These are phyloP conservation scores for Phytopythium litorale DNA, from an alignment of 352 stramenopile species.

Conservation along the genomic window DNA sequence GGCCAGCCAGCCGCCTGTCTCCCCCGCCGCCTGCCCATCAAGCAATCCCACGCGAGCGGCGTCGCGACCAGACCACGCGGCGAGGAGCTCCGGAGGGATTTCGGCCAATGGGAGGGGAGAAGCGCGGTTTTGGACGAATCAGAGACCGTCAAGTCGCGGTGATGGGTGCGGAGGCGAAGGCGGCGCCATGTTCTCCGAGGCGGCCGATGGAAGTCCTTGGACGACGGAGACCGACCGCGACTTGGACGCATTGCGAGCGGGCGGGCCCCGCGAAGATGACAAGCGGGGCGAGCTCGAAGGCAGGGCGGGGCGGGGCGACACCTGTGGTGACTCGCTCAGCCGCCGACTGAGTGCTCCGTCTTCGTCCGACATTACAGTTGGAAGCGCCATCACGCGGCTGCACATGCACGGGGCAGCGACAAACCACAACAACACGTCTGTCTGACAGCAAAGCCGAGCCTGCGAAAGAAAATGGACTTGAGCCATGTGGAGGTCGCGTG, in stretches of 20 bases:
- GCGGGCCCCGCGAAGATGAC: no score
- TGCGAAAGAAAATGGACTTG: background rate
- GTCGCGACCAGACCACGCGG: constrained; percentile 1
- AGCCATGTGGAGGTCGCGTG: background rate
- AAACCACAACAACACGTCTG: background rate
- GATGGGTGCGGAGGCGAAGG: background rate
- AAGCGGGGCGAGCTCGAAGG: no score
- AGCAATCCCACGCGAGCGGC: background rate
- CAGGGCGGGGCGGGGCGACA: no score
- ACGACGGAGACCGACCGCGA: no score
- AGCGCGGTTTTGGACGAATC: background rate
- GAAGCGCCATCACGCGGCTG: background rate
- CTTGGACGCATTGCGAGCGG: no score
- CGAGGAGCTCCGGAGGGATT: background rate
- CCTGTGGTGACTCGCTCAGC: background rate
- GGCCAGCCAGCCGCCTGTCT: background rate
- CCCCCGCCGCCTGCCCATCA: background rate
- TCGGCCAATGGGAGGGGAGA: background rate
- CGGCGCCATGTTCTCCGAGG: background rate
- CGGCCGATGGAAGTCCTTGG: no score
- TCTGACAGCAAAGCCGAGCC: background rate
- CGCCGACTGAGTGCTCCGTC: background rate
- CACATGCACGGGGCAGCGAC: no score
- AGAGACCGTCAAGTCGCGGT: background rate
- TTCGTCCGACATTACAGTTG: background rate